Conservation (phyloP, 768 basidiomycete species). For the Boletus vinaceobasis region DNA sequence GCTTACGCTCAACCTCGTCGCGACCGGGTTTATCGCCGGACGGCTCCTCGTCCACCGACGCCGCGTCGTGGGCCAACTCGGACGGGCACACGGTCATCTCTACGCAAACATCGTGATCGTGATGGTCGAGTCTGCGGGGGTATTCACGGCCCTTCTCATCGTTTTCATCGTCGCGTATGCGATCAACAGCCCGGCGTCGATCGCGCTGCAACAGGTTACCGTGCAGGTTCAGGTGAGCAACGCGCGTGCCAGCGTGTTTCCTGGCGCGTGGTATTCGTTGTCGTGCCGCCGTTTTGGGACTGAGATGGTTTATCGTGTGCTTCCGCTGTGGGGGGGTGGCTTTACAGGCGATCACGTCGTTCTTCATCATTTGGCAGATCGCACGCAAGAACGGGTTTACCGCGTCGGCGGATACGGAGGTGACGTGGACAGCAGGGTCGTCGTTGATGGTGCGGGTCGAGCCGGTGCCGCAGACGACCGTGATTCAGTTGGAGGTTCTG, state of each 20-base stretch:
- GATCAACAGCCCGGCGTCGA: conserved; percentile 37
- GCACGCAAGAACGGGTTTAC: conserved; percentile 37
- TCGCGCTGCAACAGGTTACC: conserved; percentile 32
- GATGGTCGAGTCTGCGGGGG: conserved; percentile 43
- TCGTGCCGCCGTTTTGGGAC: not conserved
- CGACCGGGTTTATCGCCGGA: conserved; percentile 27
- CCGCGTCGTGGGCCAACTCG: conserved; percentile 27
- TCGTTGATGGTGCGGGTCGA: not conserved
- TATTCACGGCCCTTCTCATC: conserved; percentile 41
- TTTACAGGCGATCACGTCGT: conserved; percentile 36
- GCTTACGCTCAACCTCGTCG: conserved; percentile 27
- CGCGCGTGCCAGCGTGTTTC: not conserved
- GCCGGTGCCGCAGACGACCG: not conserved
- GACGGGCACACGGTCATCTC: conserved; percentile 32
- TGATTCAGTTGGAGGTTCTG: not conserved
- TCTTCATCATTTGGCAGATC: conserved; percentile 38
- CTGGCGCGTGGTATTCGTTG: not conserved
- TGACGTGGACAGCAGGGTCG: not conserved
- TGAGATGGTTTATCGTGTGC: not conserved
- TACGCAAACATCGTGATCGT: conserved; percentile 39
- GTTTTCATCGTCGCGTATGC: conserved; percentile 42
- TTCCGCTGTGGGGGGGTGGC: not conserved
- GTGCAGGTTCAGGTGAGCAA: conserved; percentile 7
- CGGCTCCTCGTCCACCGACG: conserved; percentile 27
- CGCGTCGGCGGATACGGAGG: not conserved